phyloP scores from a whole-genome alignment of 2,329 filamentous ascomycete genomes.

The Calonectria montana region DNA sequence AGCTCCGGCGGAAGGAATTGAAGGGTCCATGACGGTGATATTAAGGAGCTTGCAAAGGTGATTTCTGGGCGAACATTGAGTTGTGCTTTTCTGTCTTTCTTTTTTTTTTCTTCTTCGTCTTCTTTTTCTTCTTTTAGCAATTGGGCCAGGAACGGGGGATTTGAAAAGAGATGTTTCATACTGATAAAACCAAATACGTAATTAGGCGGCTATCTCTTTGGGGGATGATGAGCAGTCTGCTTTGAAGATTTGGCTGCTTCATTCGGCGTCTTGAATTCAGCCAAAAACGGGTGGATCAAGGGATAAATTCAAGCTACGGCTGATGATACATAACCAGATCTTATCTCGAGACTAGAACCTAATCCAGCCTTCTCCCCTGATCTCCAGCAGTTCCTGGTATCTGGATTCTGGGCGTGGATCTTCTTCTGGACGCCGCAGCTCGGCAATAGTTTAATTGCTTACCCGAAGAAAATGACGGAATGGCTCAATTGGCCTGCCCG shows the following conservation, averaged over 20 bases:
- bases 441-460: background rate
- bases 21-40: slow-evolving; percentile 29
- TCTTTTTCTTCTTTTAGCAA: background rate
- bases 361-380: background rate
- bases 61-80: background rate
- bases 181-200: background rate
- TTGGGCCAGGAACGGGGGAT: background rate
- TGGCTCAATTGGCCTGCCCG: background rate
- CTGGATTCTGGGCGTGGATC: background rate
- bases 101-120: no score
- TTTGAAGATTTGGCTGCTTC: background rate
- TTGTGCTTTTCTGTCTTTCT: background rate
- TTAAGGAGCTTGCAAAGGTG: background rate
- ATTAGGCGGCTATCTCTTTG: background rate
- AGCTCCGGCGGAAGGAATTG: slow-evolving; percentile 47
- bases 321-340: background rate
- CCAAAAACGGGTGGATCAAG: background rate
- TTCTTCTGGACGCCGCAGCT: background rate
- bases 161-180: background rate
- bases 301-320: background rate
- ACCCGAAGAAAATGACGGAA: background rate
- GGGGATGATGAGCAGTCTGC: background rate
- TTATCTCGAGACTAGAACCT: background rate
- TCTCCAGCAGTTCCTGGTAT: background rate
- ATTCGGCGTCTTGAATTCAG: background rate